phyloP scores from a whole-genome alignment of 2,329 filamentous ascomycete genomes.

The Fusarium protoensiforme region DNA sequence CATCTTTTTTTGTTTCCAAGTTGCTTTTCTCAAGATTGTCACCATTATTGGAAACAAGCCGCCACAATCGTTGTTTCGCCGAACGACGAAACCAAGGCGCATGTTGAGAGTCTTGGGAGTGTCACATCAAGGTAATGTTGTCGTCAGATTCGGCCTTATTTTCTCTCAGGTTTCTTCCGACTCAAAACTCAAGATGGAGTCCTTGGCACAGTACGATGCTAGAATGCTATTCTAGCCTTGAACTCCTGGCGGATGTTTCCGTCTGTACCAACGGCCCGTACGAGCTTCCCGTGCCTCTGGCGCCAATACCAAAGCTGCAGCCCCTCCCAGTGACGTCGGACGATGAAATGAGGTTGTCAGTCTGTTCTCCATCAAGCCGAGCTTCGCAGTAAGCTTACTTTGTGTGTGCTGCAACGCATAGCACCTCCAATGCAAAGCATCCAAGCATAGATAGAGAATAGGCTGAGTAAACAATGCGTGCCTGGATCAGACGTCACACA shows the following conservation, averaged over 20 bases:
- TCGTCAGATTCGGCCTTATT: neutral
- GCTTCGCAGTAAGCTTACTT: neutral
- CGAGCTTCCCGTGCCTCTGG: conserved; percentile 19
- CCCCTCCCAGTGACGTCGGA: conserved; percentile 20
- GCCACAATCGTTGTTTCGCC: neutral
- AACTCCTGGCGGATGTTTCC: conserved; percentile 19
- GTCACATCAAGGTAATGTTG: neutral
- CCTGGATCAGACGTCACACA: conserved; percentile 15
- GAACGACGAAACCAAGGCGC: neutral
- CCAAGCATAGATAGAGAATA: neutral
- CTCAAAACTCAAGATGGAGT: neutral
- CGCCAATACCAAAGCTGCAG: conserved; percentile 5
- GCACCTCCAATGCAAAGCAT: neutral
- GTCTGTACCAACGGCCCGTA: conserved; percentile 21
- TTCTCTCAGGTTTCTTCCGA: neutral
- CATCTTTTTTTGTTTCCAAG: neutral
- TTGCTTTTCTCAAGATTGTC: neutral
- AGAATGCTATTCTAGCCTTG: neutral
- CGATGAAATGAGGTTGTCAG: neutral
- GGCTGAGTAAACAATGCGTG: conserved; percentile 19
- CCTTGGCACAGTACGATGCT: neutral
- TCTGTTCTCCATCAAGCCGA: neutral
- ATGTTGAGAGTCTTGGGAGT: neutral
- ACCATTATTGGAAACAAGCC: neutral
- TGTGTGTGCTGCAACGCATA: neutral